Evolutionary conservation across 2,329 filamentous ascomycete genomes (phyloP).

Genomic region (Fusarium mexicanum): DNA sequence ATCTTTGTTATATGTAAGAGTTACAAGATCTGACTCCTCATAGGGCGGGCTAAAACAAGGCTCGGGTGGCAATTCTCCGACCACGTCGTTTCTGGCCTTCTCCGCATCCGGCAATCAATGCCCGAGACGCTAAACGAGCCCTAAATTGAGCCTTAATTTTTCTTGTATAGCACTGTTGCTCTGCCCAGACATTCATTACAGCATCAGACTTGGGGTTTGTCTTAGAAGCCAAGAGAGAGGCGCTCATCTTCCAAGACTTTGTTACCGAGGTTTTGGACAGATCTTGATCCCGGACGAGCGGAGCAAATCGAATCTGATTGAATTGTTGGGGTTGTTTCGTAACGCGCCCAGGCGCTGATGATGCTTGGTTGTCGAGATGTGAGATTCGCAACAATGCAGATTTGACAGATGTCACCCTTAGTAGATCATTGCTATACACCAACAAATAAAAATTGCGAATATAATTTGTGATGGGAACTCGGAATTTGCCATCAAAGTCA

Average conservation of each 20-base stretch:
- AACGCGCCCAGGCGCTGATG: background rate
- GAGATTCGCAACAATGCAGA: background rate
- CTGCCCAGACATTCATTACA: background rate
- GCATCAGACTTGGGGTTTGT: background rate
- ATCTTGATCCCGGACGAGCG: conserved; percentile 1
- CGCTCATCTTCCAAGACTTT: background rate
- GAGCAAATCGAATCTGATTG: background rate
- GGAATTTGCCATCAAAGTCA: background rate
- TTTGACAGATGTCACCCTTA: background rate
- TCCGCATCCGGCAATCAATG: conserved; percentile 9
- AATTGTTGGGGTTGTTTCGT: background rate
- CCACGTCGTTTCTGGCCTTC: background rate
- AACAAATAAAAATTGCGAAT: background rate
- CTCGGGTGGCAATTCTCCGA: background rate
- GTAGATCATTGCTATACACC: background rate
- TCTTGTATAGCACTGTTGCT: background rate
- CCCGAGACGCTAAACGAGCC: background rate
- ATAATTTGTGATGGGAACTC: background rate
- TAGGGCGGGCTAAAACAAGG: background rate
- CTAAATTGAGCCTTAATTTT: background rate
- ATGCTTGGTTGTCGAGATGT: background rate
- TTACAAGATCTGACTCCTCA: background rate
- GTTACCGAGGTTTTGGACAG: conserved; percentile 5
- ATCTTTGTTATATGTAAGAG: background rate
- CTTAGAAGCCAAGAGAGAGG: background rate